phyloP scores from a whole-genome alignment of 2,329 filamentous ascomycete genomes.

The Hirsutella rhossiliensis region DNA sequence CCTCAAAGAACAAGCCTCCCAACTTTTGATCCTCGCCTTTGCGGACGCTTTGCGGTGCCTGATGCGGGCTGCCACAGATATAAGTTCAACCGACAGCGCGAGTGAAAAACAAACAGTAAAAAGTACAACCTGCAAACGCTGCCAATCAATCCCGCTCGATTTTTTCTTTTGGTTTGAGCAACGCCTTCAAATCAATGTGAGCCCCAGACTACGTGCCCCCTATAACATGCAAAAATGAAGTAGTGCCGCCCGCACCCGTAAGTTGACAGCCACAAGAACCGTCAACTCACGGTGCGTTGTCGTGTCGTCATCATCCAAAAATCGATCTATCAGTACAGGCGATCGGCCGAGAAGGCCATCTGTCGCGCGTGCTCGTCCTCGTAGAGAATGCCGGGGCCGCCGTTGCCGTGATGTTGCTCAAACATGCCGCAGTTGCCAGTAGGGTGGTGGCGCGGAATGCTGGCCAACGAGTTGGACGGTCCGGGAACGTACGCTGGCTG shows the following conservation, averaged over 20 bases:
- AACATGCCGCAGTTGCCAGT: constrained; percentile 29
- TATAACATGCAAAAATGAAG: background rate
- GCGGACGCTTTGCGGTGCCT: background rate
- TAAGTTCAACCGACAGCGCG: no score
- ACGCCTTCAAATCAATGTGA: background rate
- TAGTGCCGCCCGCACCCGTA: background rate
- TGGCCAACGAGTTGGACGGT: constrained; percentile 13
- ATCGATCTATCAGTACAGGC: constrained; percentile 25
- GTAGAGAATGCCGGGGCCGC: constrained; percentile 25
- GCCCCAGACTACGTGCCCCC: background rate
- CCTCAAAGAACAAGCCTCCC: background rate
- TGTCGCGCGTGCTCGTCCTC: constrained; percentile 29
- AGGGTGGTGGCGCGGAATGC: constrained; percentile 18
- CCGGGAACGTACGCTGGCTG: constrained; percentile 11
- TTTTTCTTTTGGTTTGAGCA: background rate
- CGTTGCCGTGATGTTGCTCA: constrained; percentile 28
- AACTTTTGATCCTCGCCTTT: background rate
- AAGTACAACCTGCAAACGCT: background rate
- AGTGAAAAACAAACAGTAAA: no score
- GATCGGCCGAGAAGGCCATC: constrained; percentile 29
- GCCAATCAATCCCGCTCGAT: background rate
- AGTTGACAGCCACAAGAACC: background rate
- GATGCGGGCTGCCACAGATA: no score
- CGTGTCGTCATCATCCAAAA: background rate
- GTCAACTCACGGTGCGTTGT: background rate